Percentiles rank a stretch among this genome's conserved stretches.
These are phyloP conservation scores for Colletotrichum spaethianum DNA, from an alignment of 2,329 filamentous ascomycete genomes.

Conservation along the genomic window DNA sequence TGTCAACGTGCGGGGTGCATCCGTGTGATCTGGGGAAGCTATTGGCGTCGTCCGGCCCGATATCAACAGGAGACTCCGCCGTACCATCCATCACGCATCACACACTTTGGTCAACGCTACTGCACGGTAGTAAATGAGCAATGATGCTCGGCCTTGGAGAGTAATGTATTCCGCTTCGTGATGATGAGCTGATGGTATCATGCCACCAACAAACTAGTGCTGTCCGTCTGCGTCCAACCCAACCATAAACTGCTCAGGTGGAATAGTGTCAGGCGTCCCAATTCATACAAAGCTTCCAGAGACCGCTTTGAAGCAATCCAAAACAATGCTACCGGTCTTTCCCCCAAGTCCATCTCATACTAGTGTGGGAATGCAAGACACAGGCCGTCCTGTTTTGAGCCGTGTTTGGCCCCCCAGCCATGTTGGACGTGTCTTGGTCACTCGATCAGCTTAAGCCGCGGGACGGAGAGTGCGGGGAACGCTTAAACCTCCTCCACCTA, in stretches of 20 bases:
- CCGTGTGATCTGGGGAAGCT: slow-evolving; percentile 40
- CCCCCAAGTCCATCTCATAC: not conserved
- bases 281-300: not conserved
- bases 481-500: slow-evolving; percentile 17
- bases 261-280: not conserved
- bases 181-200: slow-evolving; percentile 13
- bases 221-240: not conserved
- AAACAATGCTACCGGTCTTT: no score
- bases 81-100: slow-evolving; percentile 26
- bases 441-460: slow-evolving; percentile 30
- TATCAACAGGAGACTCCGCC: slow-evolving; percentile 42
- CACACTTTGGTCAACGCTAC: slow-evolving; percentile 21
- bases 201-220: not conserved
- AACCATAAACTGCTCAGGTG: not conserved
- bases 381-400: not conserved
- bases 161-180: slow-evolving; percentile 11
- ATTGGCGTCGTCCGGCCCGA: slow-evolving; percentile 36
- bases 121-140: slow-evolving; percentile 19
- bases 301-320: not conserved
- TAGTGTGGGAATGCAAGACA: not conserved
- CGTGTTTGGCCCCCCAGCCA: slow-evolving; percentile 11
- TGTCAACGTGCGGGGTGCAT: slow-evolving; percentile 39
- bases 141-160: slow-evolving; percentile 3
- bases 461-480: slow-evolving; percentile 35
- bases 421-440: slow-evolving; percentile 31